Percentiles rank a stretch among this genome's conserved stretches.
These are phyloP conservation scores for Quercus variabilis DNA, from an alignment of 306 rosid genomes.

Conservation along the genomic window DNA sequence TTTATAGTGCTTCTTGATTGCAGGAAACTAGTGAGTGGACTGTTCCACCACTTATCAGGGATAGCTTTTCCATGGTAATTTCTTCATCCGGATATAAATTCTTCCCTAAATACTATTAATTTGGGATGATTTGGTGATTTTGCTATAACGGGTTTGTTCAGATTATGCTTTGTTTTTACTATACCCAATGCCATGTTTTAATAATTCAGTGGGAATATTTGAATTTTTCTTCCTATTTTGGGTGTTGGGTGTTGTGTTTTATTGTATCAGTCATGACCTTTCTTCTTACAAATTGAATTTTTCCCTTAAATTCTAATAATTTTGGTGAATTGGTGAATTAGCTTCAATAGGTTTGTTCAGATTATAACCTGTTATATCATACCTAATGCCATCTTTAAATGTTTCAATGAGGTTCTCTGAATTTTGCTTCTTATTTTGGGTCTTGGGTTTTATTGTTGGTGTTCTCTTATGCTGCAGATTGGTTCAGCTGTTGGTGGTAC, in stretches of 20 bases:
- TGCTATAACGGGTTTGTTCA: not conserved
- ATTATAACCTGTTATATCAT: not conserved
- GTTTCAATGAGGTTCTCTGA: not conserved
- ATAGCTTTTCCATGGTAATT: slow-evolving; percentile 83
- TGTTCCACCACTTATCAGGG: slow-evolving; percentile 63
- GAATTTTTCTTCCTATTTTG: no score
- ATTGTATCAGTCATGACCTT: not conserved
- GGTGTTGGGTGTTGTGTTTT: no score
- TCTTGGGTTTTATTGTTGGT: not conserved
- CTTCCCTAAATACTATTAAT: not conserved
- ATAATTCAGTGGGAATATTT: no score
- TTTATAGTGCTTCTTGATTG: not conserved
- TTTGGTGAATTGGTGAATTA: not conserved
- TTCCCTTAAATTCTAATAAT: not conserved
- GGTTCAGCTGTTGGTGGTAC: slow-evolving; percentile 96
- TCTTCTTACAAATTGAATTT: not conserved
- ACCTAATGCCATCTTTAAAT: not conserved
- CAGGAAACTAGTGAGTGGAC: slow-evolving; percentile 86
- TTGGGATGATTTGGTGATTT: not conserved
- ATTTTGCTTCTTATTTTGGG: not conserved
- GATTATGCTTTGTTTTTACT: not conserved
- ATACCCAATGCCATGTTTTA: no score
- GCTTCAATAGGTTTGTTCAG: not conserved
- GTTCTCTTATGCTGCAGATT: slow-evolving; percentile 44
- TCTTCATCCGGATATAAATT: not conserved